A percentile compares a stretch with the other conserved stretches of the same genome.
phyloP scores from a whole-genome alignment of 768 basidiomycete species.

The Leccinum imitatum region DNA sequence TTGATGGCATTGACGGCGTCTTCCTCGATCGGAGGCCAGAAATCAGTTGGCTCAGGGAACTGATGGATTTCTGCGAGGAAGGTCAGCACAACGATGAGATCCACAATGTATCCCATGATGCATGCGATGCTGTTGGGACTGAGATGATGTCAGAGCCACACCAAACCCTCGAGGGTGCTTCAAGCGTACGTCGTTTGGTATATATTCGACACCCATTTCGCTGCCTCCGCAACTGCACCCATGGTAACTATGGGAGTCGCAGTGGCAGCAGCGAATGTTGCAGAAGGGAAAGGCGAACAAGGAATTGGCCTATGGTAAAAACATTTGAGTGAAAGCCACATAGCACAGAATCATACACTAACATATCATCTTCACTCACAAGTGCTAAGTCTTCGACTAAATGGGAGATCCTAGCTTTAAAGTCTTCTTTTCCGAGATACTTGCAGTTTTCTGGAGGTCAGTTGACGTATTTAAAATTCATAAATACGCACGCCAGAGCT shows the following conservation, averaged over 20 bases:
- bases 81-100: not conserved
- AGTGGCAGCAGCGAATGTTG: slow-evolving; percentile 4
- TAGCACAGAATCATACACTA: not conserved
- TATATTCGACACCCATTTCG: slow-evolving; percentile 6
- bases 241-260: slow-evolving; percentile 3
- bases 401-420: slow-evolving; percentile 10
- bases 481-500: slow-evolving; percentile 1
- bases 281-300: not conserved
- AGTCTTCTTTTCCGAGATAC: slow-evolving; percentile 7
- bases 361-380: not conserved
- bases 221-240: slow-evolving; percentile 2
- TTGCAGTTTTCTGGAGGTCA: not conserved
- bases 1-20: slow-evolving; percentile 6
- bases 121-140: slow-evolving; percentile 1
- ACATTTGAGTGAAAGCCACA: not conserved
- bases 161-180: not conserved
- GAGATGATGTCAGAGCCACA: not conserved
- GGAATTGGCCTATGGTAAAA: not conserved
- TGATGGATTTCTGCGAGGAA: slow-evolving; percentile 5
- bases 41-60: not conserved
- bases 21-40: not conserved
- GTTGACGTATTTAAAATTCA: too few relatives aligned
- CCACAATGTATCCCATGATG: slow-evolving; percentile 7
- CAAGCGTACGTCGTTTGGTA: not conserved
- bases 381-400: slow-evolving; percentile 2